A percentile compares a stretch with the other conserved stretches of the same genome.
phyloP scores from a whole-genome alignment of 2,329 filamentous ascomycete genomes.

The Metarhizium robertsii region DNA sequence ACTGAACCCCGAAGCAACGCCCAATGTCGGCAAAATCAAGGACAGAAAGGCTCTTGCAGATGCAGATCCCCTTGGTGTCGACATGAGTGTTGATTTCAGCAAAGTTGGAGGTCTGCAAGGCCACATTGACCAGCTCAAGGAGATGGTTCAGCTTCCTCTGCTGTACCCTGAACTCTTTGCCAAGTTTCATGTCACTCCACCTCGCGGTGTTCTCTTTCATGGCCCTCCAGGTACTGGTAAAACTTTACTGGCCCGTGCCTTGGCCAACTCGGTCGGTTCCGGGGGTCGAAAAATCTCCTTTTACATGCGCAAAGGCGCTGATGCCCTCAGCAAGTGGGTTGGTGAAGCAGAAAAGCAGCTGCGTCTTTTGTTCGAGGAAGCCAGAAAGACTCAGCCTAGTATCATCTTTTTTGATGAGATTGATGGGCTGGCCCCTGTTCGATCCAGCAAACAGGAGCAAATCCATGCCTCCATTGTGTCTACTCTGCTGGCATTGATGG shows the following conservation, averaged over 20 bases:
- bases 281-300: slow-evolving; percentile 94
- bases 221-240: slow-evolving; percentile 96
- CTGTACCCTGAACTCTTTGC: slow-evolving; percentile 92
- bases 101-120: slow-evolving; percentile 87
- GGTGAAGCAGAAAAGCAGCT: slow-evolving; percentile 95
- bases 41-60: slow-evolving; percentile 87
- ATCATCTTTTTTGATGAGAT: slow-evolving; percentile 99
- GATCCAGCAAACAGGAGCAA: slow-evolving; percentile 97
- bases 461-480: slow-evolving; percentile 97
- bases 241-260: slow-evolving; percentile 84
- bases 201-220: slow-evolving; percentile 91
- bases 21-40: slow-evolving; percentile 88
- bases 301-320: slow-evolving; percentile 98
- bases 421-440: slow-evolving; percentile 87
- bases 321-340: slow-evolving; percentile 97
- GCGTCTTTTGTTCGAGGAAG: slow-evolving; percentile 88
- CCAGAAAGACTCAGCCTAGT: slow-evolving; percentile 88
- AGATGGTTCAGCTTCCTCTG: slow-evolving; percentile 93
- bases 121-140: slow-evolving; percentile 94
- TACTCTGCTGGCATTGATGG: slow-evolving; percentile 88
- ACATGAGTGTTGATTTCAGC: slow-evolving; percentile 86
- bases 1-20: slow-evolving; percentile 41
- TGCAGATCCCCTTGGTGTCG: slow-evolving; percentile 87
- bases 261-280: slow-evolving; percentile 82
- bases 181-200: slow-evolving; percentile 86